phyloP scores from a whole-genome alignment of 345 rosid genomes.

The Zanthoxylum bungeanum region DNA sequence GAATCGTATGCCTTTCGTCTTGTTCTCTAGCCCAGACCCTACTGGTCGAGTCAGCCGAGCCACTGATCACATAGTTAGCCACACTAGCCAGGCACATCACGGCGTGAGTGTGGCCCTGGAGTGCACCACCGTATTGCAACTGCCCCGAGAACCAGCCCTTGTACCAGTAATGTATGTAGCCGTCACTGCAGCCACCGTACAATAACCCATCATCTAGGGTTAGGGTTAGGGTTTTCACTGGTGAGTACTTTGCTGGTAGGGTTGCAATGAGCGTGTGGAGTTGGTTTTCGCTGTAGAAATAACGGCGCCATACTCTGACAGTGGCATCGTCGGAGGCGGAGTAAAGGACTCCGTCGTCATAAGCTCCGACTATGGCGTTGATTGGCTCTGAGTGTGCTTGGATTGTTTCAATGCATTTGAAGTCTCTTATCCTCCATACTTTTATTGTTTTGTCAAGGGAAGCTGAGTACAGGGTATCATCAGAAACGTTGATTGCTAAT shows the following conservation, averaged over 20 bases:
- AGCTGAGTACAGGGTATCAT: slow-evolving; percentile 47
- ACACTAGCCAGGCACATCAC: slow-evolving; percentile 43
- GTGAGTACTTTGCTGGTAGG: slow-evolving; percentile 45
- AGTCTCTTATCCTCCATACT: slow-evolving; percentile 53
- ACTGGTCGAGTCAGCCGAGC: slow-evolving; percentile 46
- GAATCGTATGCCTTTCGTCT: slow-evolving; percentile 35
- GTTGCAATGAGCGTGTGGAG: slow-evolving; percentile 40
- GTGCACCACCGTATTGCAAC: slow-evolving; percentile 42
- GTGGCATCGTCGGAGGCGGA: slow-evolving; percentile 60
- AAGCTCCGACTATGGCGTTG: slow-evolving; percentile 38
- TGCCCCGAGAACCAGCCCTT: slow-evolving; percentile 46
- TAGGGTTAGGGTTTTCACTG: slow-evolving; percentile 44
- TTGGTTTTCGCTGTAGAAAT: slow-evolving; percentile 27
- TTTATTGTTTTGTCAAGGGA: slow-evolving; percentile 50
- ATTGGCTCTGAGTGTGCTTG: slow-evolving; percentile 45
- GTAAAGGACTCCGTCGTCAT: slow-evolving; percentile 42
- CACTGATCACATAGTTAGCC: slow-evolving; percentile 38
- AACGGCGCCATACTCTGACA: slow-evolving; percentile 41
- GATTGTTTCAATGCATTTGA: slow-evolving; percentile 54
- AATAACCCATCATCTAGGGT: slow-evolving; percentile 29
- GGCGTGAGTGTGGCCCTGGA: slow-evolving; percentile 60
- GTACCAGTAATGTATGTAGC: slow-evolving; percentile 47
- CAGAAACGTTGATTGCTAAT: slow-evolving; percentile 40
- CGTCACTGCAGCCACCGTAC: slow-evolving; percentile 56
- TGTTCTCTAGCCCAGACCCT: slow-evolving; percentile 44